Evolutionary conservation across 768 basidiomycete genomes (phyloP).

Genomic region (Amanita rimosa): DNA sequence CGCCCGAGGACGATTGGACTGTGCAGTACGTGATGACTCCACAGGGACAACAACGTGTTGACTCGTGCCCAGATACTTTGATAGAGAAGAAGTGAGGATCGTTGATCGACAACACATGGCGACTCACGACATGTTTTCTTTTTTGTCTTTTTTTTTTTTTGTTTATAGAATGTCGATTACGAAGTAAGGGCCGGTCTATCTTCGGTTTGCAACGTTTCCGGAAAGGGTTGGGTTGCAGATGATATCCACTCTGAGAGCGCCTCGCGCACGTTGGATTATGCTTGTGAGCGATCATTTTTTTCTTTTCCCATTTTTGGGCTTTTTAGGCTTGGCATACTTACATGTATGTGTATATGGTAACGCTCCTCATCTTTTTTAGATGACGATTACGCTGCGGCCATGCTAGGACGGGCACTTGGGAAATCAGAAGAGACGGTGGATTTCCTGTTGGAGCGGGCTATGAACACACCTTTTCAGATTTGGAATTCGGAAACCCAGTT

Average conservation of each 20-base stretch:
- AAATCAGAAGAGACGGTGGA: conserved; percentile 30
- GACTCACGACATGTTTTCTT: not conserved
- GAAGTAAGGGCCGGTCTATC: conserved; percentile 75
- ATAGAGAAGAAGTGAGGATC: conserved; percentile 53
- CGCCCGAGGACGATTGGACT: conserved; percentile 44
- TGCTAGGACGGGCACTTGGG: conserved; percentile 43
- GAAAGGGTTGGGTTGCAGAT: conserved; percentile 66
- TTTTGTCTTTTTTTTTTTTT: not conserved
- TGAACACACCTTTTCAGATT: conserved; percentile 45
- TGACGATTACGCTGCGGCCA: conserved; percentile 65
- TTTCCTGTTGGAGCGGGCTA: conserved; percentile 46
- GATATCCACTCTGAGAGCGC: conserved; percentile 74
- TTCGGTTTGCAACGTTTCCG: conserved; percentile 41
- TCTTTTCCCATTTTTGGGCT: not conserved
- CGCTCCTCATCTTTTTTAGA: no score
- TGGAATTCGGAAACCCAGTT: conserved; percentile 66
- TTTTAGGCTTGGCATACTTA: no score
- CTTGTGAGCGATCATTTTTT: conserved; percentile 35
- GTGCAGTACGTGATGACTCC: conserved; percentile 10
- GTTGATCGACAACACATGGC: not conserved
- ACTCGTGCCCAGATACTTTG: conserved; percentile 37
- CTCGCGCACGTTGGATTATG: conserved; percentile 69
- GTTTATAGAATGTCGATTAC: conserved; percentile 51
- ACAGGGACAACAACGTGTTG: not conserved
- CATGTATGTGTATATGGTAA: no score